Conservation (phyloP, 192 early-diverging fungal species). For the Gaertneriomyces semiglobifer region DNA sequence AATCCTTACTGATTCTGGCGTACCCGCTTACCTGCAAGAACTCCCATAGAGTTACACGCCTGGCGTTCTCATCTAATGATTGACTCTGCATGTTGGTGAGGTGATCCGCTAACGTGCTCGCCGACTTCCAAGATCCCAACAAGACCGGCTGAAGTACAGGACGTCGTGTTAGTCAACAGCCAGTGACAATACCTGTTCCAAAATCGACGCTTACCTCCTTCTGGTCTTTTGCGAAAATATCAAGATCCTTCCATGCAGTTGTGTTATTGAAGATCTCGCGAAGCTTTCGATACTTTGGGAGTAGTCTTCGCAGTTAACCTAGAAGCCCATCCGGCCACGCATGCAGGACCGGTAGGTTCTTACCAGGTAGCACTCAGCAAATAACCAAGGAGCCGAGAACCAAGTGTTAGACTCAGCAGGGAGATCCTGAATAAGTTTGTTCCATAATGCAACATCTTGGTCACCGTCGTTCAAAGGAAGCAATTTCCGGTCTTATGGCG, state of each 20-base stretch:
- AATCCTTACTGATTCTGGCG: neutral
- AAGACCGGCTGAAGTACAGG: conserved; percentile 12
- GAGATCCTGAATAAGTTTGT: conserved; percentile 45
- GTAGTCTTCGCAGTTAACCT: neutral
- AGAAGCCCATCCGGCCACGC: too few relatives aligned
- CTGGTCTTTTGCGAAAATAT: conserved; percentile 66
- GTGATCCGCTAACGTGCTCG: conserved; percentile 64
- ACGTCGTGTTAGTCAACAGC: conserved; percentile 6
- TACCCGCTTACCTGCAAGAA: conserved; percentile 15
- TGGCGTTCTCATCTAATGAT: conserved; percentile 1
- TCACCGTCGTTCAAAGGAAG: conserved; percentile 44
- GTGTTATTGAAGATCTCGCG: conserved; percentile 56
- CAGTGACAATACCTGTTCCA: neutral
- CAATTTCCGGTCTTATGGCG: conserved; percentile 16
- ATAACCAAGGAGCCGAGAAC: conserved; percentile 76
- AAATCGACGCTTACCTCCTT: conserved; percentile 11
- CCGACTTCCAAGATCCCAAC: conserved; percentile 26
- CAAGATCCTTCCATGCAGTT: conserved; percentile 62
- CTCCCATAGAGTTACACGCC: conserved; percentile 12
- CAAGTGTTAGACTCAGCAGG: conserved; percentile 47
- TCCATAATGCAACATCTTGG: conserved; percentile 65
- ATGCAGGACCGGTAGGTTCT: conserved; percentile 17
- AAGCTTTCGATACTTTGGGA: conserved; percentile 44
- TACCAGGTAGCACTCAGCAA: conserved; percentile 83
- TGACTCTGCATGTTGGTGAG: conserved; percentile 31